These are phyloP conservation scores for Baudoinia panamericana DNA, from an alignment of 495 filamentous ascomycete genomes.

Conservation along the genomic window DNA sequence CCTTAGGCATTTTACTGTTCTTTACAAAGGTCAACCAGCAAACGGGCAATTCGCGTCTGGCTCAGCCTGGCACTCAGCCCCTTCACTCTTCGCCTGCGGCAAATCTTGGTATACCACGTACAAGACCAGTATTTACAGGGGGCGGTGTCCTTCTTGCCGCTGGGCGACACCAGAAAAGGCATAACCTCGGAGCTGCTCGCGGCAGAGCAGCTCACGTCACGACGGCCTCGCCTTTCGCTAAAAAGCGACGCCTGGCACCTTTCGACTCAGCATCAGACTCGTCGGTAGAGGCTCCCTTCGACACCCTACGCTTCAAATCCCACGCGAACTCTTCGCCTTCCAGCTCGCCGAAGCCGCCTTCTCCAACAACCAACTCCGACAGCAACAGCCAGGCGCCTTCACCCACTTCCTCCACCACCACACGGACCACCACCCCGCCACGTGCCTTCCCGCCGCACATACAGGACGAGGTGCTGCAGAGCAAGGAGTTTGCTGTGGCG, in stretches of 20 bases:
- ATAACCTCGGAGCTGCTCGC: conserved; percentile 10
- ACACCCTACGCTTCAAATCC: background rate
- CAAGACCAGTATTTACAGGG: too few species aligned
- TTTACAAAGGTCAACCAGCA: conserved; percentile 1
- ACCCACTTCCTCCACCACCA: conserved; percentile 24
- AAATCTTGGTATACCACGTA: too few species aligned
- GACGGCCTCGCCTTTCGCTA: conserved; percentile 50
- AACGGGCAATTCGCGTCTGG: background rate
- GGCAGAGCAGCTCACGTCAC: conserved; percentile 16
- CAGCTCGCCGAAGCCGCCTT: conserved; percentile 7
- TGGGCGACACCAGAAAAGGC: too few species aligned
- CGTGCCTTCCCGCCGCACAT: conserved; percentile 48
- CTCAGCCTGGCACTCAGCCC: background rate
- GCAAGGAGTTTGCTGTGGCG: conserved; percentile 4
- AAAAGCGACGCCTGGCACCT: conserved; percentile 71
- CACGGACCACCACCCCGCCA: conserved; percentile 28
- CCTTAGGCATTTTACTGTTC: too few species aligned
- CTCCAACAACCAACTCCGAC: conserved; percentile 1
- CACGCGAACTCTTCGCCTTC: conserved; percentile 9
- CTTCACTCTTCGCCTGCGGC: background rate
- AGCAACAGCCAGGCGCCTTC: conserved; percentile 16
- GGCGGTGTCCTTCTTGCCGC: too few species aligned
- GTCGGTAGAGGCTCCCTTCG: conserved; percentile 20
- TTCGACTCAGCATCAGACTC: conserved; percentile 11
- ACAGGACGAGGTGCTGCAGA: conserved; percentile 40